These are phyloP conservation scores for Auriscalpium microsporum DNA, from an alignment of 768 basidiomycete genomes.

Conservation along the genomic window DNA sequence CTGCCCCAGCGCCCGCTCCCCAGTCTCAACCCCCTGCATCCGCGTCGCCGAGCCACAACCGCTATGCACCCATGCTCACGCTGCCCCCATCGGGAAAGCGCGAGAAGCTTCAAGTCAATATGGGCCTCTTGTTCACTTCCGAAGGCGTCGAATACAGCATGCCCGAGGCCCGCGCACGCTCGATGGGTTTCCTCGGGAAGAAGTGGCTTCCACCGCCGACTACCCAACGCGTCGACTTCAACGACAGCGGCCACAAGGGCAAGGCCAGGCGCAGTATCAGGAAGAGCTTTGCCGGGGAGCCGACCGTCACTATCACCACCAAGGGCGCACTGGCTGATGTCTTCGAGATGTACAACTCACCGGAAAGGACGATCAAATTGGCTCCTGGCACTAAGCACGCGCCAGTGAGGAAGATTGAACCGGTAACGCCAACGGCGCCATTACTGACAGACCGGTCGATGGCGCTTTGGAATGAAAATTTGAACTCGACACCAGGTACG, in stretches of 20 bases:
- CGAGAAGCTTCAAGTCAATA: slow-evolving; percentile 62
- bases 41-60: slow-evolving; percentile 18
- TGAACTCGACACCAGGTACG: too few species aligned
- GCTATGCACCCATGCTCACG: slow-evolving; percentile 68
- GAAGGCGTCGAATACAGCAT: slow-evolving; percentile 77
- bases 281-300: slow-evolving; percentile 49
- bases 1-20: slow-evolving; percentile 18
- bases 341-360: slow-evolving; percentile 93
- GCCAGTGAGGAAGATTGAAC: slow-evolving; percentile 59
- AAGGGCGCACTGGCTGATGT: slow-evolving; percentile 92
- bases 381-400: slow-evolving; percentile 61
- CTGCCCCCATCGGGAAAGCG: slow-evolving; percentile 62
- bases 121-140: slow-evolving; percentile 64
- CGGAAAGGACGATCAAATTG: slow-evolving; percentile 60
- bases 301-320: slow-evolving; percentile 93
- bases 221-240: slow-evolving; percentile 20
- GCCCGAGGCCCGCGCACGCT: slow-evolving; percentile 73
- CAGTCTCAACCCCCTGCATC: slow-evolving; percentile 18
- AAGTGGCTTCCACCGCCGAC: slow-evolving; percentile 67
- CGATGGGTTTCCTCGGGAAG: slow-evolving; percentile 77
- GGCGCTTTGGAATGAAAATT: too few species aligned
- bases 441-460: not conserved
- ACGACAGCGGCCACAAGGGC: slow-evolving; percentile 15
- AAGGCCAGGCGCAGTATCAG: slow-evolving; percentile 30
- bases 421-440: slow-evolving; percentile 30